Evolutionary conservation across 2,329 filamentous ascomycete species (phyloP).

Genomic region (Fusarium kyushuense): DNA sequence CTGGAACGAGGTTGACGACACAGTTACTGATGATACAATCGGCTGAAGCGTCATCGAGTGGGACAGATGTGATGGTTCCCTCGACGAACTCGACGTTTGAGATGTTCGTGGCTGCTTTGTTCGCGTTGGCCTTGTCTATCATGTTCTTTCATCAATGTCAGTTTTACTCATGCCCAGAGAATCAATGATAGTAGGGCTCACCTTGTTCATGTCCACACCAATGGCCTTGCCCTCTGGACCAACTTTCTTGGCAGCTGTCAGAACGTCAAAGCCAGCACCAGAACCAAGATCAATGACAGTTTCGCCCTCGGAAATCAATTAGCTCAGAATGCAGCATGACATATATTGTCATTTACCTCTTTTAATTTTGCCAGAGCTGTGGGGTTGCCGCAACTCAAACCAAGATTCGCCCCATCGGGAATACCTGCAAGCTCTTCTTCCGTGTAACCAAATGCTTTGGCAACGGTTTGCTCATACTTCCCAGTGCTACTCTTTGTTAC

Average conservation of each 20-base stretch:
- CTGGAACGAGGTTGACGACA: slow-evolving; percentile 70
- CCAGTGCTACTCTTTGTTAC: background rate
- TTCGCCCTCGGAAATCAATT: background rate
- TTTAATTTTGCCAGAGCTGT: background rate
- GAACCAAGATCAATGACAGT: slow-evolving; percentile 11
- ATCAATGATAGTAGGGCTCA: background rate
- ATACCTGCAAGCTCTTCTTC: slow-evolving; percentile 1
- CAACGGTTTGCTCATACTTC: background rate
- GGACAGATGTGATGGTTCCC: background rate
- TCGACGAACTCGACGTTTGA: slow-evolving; percentile 1
- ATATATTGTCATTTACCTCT: background rate
- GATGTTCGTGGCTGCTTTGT: background rate
- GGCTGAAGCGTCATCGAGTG: background rate
- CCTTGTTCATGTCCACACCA: slow-evolving; percentile 16
- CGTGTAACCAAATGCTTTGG: slow-evolving; percentile 19
- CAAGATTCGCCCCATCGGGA: slow-evolving; percentile 6
- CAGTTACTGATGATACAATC: slow-evolving; percentile 70
- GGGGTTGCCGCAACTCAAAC: slow-evolving; percentile 8
- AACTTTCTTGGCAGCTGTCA: background rate
- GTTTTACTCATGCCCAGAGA: background rate
- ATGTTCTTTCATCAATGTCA: background rate
- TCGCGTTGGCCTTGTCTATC: background rate
- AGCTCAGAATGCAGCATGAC: rapidly evolving
- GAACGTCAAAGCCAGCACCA: slow-evolving; percentile 7
- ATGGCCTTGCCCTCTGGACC: background rate